Evolutionary conservation across 495 filamentous ascomycete genomes (phyloP), one percentile per base, ranked within the genome.

Genomic region (Talaromyces wortmannii): DNA sequence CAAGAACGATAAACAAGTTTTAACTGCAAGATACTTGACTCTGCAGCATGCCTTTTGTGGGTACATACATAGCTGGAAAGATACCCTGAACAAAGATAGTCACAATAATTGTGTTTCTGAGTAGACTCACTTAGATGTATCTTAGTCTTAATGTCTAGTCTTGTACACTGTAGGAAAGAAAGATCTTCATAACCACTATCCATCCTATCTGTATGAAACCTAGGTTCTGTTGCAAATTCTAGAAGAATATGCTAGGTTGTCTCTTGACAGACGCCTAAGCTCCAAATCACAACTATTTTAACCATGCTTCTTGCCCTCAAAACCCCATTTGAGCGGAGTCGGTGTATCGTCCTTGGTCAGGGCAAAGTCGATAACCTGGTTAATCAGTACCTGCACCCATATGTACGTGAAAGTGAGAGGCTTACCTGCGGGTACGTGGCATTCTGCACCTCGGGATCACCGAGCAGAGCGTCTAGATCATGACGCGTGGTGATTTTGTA

Each of bases 21-120:
- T 23, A 4, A 23, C 23, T 23, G 23, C 23, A 23, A 23, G 23
- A 23, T 23, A 23, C 23, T 23, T 23, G 45, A 47, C 45, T 11
- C 45, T 47, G n/a, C 48, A 31, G 48, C 48, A 36, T 15, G 16
- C 29, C 48, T 31, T 31, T n/a, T 49, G 29, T 30, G 32, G 47
- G 46, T 50, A 40, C 31, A 32, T 50, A 50, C 48, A 50, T 50
- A 50, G 31, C 17, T 32, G 16, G 31, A 11, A 43, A 32, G 48
- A 50, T 50, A 50, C 48, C 48, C 36, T 50, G 48, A 50, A 50
- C 48, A 50, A 50, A 50, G 48, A 50, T 23, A 23, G 23, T 23
- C 23, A 23, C 23, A 23, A 23, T 23, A 23, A 23, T 23, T 23
- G 23, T 23, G 23, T 23, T 23, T 23, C 23, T 23, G 23, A 23